Evolutionary conservation across 139 green algal genomes (phyloP).

Genomic region (Coelastrella sp.): DNA sequence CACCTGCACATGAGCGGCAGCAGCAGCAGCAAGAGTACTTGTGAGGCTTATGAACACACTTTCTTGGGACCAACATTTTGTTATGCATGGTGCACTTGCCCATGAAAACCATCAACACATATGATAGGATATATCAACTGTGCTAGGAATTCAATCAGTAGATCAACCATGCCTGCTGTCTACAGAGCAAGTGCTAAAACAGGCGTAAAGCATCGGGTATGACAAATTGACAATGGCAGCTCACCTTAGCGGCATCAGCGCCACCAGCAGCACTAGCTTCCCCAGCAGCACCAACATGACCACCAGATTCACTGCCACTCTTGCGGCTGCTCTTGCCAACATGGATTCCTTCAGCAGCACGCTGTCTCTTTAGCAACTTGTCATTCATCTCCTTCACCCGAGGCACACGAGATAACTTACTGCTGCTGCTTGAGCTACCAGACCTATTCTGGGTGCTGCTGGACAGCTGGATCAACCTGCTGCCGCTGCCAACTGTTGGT

Average conservation of each 20-base stretch:
- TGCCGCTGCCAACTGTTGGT: too few relatives aligned
- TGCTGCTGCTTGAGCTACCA: not conserved
- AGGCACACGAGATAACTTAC: not conserved
- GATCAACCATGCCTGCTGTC: too few relatives aligned
- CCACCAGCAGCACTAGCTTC: not conserved
- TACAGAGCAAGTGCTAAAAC: too few relatives aligned
- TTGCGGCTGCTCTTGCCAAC: constrained; percentile 3
- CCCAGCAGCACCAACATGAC: constrained; percentile 22
- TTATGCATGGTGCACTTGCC: too few relatives aligned
- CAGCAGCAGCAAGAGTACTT: not conserved
- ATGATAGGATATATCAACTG: not conserved
- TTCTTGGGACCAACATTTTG: too few relatives aligned
- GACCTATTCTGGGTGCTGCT: not conserved
- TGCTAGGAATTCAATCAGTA: too few relatives aligned
- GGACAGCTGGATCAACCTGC: not conserved
- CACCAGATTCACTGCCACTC: not conserved
- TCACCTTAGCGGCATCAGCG: constrained; percentile 23
- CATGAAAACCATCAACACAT: too few relatives aligned
- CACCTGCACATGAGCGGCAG: not conserved
- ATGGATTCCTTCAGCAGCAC: constrained; percentile 22
- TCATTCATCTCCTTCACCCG: constrained; percentile 10
- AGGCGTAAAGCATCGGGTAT: too few relatives aligned
- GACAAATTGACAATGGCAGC: not conserved
- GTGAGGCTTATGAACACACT: too few relatives aligned
- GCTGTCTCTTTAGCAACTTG: constrained; percentile 15